Evolutionary conservation across 2,329 filamentous ascomycete genomes (phyloP).

Genomic region (Aspergillus neoniger): DNA sequence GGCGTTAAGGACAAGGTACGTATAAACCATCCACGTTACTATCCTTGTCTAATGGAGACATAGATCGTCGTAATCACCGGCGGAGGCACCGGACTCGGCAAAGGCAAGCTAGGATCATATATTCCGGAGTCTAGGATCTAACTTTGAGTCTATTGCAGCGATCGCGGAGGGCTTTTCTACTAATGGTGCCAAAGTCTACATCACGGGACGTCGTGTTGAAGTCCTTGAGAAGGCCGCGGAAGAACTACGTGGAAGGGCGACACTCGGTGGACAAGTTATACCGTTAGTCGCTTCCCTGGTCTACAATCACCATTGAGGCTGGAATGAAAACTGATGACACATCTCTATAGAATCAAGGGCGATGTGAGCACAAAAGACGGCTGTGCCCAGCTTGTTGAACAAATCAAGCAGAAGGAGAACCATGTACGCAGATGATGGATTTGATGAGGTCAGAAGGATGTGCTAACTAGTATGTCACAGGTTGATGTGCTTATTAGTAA

Average conservation of each 20-base stretch:
- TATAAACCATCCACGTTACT: no score
- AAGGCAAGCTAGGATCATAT: no score
- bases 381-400: neutral
- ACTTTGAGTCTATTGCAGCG: no score
- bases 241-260: neutral
- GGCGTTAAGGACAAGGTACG: no score
- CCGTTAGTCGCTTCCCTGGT: neutral
- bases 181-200: no score
- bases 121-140: no score
- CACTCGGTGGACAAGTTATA: neutral
- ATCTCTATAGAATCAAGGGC: neutral
- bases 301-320: neutral
- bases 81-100: no score
- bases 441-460: rapidly evolving
- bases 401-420: neutral
- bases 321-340: neutral
- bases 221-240: no score
- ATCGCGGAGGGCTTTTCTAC: no score
- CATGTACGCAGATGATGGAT: neutral
- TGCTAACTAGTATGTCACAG: neutral
- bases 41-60: no score
- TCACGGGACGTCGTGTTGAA: no score
- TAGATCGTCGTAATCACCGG: no score
- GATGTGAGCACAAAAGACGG: neutral
- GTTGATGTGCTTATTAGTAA: neutral